Evolutionary conservation across 176 grass and related monocot genomes (phyloP).

Genomic region (Carex myosuroides): DNA sequence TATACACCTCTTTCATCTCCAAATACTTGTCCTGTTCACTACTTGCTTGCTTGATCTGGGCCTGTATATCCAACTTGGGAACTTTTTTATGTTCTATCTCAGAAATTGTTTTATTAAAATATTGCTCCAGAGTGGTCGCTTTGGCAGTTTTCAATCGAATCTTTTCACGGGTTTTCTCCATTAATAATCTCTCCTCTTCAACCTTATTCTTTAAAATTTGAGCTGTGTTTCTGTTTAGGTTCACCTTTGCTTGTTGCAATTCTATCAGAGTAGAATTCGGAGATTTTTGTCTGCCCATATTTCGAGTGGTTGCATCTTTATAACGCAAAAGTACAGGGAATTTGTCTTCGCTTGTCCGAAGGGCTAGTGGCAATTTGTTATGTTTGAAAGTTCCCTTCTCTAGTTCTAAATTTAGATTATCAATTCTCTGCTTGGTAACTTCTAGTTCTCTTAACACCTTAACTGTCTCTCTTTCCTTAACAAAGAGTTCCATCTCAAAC

Average conservation of each 20-base stretch:
- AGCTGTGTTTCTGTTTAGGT: conserved; percentile 61
- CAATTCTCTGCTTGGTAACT: conserved; percentile 57
- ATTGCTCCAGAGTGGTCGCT: conserved; percentile 39
- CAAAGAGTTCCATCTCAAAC: conserved; percentile 94
- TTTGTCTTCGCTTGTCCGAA: conserved; percentile 25
- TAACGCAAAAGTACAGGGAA: conserved; percentile 10
- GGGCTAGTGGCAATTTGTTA: conserved; percentile 19
- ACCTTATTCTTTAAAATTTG: conserved; percentile 50
- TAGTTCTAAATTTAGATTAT: conserved; percentile 54
- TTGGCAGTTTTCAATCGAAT: conserved; percentile 41
- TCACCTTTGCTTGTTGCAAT: conserved; percentile 77
- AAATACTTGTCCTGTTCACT: conserved; percentile 51
- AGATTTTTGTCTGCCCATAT: conserved; percentile 28
- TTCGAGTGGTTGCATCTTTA: conserved; percentile 15
- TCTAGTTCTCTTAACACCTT: conserved; percentile 83
- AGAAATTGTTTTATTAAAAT: conserved; percentile 37
- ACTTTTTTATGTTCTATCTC: conserved; percentile 35
- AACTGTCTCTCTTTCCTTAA: conserved; percentile 84
- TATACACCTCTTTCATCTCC: conserved; percentile 42
- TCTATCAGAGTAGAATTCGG: conserved; percentile 54
- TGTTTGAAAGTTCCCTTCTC: conserved; percentile 27
- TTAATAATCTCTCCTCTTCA: conserved; percentile 54
- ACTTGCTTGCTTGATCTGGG: conserved; percentile 49
- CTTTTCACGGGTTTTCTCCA: conserved; percentile 62
- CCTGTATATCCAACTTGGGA: conserved; percentile 43